Evolutionary conservation across 2,329 filamentous ascomycete species (phyloP), one percentile per base, ranked within the genome.

Genomic region (Pyricularia sp.): DNA sequence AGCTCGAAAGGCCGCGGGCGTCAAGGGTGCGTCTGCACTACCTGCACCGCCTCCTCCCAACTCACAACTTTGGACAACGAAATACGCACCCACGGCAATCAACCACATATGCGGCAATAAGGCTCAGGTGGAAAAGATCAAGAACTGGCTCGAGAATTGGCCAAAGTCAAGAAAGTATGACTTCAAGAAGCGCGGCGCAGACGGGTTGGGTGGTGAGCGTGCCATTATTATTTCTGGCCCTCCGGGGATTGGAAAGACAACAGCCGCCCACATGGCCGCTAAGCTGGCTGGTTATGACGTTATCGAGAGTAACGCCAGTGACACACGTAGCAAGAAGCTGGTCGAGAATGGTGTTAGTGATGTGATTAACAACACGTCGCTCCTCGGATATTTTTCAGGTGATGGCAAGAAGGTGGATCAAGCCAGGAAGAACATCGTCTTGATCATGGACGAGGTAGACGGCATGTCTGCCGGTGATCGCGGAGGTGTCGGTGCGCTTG

Each of bases 401-500:
- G 92, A 94, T 69, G 91, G 92, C 28, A 92, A 95, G 79, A 86
- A 90, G 69, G 89, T 97, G 3, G 91, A 97, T 64, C 80, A 83
- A 4, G 84, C 84, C 20, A 98, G 95, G 82, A 97, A 96, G 82
- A 97, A 97, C 74, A 88, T 98, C 42, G 92, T 97, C 6, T 82
- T 99, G 66, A 93, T 99, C 80, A 98, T 99, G 95, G 95, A 99
- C 74, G 95, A 99, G 79, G 95, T 99, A 4, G 95, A 99, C 75
- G 95, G 95, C 68, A 98, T 99, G 95, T 98, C 94, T 71, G 94
- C 93, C 50, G 95, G 95, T 76, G 95, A 99, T 77, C 90, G 95
- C 71, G 95, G 95, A 72, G 95, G 95, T 78, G 95, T 99, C 65
- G 95, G 94, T 67, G 95, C 95, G 33, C 84, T 99, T 69, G 94